Evolutionary conservation across 805 yeast genomes (phyloP).

Genomic region (Starmerella tilneyi): DNA sequence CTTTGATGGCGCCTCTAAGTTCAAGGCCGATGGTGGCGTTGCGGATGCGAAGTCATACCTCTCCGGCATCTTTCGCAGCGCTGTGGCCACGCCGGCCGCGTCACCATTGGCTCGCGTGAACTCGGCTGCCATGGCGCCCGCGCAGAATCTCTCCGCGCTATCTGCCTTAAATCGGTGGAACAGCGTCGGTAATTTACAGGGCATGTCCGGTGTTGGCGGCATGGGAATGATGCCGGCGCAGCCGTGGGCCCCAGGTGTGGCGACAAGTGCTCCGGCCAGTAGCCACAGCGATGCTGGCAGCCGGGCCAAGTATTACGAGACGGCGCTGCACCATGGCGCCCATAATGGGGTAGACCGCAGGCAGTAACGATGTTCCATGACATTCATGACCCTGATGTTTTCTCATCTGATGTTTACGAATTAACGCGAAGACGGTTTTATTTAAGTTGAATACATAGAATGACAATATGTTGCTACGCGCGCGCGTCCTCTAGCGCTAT

Average conservation of each 20-base stretch:
- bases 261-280: not conserved
- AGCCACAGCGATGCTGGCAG: not conserved
- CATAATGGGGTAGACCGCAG: conserved; percentile 1
- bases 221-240: not conserved
- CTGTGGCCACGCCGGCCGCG: conserved; percentile 4
- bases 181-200: conserved; percentile 6
- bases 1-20: not conserved
- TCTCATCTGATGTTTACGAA: conserved; percentile 8
- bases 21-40: conserved; percentile 5
- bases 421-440: conserved; percentile 7
- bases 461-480: conserved; percentile 1
- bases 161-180: conserved; percentile 18
- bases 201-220: not conserved
- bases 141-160: not conserved
- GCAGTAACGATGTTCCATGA: conserved; percentile 3
- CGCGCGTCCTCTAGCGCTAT: too few species aligned
- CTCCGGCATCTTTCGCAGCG: conserved; percentile 10
- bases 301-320: conserved; percentile 5
- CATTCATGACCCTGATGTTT: conserved; percentile 8
- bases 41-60: conserved; percentile 3
- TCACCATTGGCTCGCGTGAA: not conserved
- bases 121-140: not conserved
- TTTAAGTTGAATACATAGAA: conserved; percentile 8
- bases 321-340: conserved; percentile 4
- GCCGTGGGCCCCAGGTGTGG: not conserved